These are phyloP conservation scores for Hypoxylon lienhwacheense DNA, from an alignment of 495 filamentous ascomycete species.

Conservation along the genomic window DNA sequence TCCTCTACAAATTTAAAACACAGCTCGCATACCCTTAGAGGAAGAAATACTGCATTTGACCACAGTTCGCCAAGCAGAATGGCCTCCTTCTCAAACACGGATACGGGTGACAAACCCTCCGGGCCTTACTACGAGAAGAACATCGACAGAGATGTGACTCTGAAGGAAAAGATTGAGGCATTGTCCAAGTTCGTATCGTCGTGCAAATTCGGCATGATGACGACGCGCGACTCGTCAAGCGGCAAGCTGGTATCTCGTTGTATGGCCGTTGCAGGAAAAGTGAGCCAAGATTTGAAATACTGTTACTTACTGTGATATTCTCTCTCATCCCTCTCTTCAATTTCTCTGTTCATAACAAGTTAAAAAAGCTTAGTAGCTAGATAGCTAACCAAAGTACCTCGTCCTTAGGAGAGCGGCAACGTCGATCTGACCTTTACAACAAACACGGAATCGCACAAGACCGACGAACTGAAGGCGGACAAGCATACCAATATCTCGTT, in stretches of 20 bases:
- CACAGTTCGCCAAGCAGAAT: conserved; percentile 19
- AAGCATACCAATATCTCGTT: conserved; percentile 85
- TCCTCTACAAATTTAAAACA: neutral
- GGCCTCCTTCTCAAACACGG: conserved; percentile 58
- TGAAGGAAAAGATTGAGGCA: conserved; percentile 80
- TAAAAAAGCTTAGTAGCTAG: no score
- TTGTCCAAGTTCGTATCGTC: conserved; percentile 66
- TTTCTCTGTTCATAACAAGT: neutral
- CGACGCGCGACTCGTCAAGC: conserved; percentile 59
- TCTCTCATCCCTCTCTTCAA: neutral
- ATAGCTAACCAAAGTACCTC: neutral
- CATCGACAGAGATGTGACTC: conserved; percentile 57
- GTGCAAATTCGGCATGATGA: conserved; percentile 80
- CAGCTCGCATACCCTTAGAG: neutral
- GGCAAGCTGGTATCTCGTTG: conserved; percentile 74
- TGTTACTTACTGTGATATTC: neutral
- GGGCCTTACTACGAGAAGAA: conserved; percentile 86
- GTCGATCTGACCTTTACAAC: conserved; percentile 92
- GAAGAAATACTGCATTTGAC: neutral
- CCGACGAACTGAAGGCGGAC: conserved; percentile 75
- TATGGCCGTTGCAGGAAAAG: conserved; percentile 88
- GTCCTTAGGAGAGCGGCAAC: conserved; percentile 66
- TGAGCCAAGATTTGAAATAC: conserved; percentile 39
- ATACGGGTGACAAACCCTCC: conserved; percentile 56
- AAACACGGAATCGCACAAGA: conserved; percentile 92